These are phyloP conservation scores for Aegilops umbellulata DNA, from an alignment of 176 grass and related monocot genomes.

Conservation along the genomic window DNA sequence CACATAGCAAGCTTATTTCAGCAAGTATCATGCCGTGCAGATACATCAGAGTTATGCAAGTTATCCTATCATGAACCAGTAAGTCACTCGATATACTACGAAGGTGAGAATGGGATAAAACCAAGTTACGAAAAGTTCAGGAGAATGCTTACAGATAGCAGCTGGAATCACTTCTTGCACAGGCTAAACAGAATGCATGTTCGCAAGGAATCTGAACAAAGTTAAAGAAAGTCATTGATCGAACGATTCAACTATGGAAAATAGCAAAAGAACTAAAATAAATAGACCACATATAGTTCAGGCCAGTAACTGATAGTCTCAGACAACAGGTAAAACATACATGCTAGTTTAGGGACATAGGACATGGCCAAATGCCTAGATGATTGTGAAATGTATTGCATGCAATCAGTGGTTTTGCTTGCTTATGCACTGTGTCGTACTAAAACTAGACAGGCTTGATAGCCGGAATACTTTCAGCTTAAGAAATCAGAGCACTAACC, in stretches of 20 bases:
- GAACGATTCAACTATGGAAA: neutral
- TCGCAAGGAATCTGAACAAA: constrained; percentile 76
- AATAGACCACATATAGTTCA: neutral
- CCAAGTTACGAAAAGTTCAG: neutral
- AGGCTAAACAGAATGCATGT: constrained; percentile 93
- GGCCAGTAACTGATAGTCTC: neutral
- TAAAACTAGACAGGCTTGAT: neutral
- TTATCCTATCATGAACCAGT: constrained; percentile 5
- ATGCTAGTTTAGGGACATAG: neutral
- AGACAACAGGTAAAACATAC: neutral
- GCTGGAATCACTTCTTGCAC: constrained; percentile 92
- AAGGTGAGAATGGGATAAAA: neutral
- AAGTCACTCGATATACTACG: neutral
- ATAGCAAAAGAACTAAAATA: constrained; percentile 11
- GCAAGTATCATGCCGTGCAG: neutral
- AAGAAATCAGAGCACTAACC: neutral
- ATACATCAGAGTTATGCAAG: neutral
- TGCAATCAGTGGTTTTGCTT: neutral
- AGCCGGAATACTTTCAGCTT: neutral
- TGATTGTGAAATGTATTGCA: neutral
- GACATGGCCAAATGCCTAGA: neutral
- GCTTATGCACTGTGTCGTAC: neutral
- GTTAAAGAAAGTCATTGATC: too few relatives aligned
- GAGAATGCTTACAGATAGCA: constrained; percentile 88
- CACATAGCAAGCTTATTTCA: neutral